These are phyloP conservation scores for Fusarium temperatum DNA, from an alignment of 2,329 filamentous ascomycete species.

Conservation along the genomic window DNA sequence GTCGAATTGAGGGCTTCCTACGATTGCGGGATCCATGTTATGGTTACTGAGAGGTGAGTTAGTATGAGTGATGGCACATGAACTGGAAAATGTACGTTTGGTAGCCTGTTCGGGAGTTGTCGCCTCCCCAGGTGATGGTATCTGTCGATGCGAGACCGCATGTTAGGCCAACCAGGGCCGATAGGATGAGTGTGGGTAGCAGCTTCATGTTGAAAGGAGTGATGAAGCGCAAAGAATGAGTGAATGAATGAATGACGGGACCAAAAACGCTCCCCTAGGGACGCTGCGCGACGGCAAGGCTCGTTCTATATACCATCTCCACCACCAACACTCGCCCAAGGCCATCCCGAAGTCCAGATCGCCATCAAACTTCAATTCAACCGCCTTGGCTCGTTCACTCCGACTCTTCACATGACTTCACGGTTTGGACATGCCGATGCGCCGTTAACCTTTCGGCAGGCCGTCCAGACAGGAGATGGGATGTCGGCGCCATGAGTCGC, in stretches of 20 bases:
- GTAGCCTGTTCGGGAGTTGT: slow-evolving; percentile 63
- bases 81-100: too few species aligned
- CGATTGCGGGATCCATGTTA: slow-evolving; percentile 69
- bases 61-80: too few species aligned
- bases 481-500: slow-evolving; percentile 3
- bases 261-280: neutral
- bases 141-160: slow-evolving; percentile 56
- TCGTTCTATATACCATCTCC: slow-evolving; percentile 18
- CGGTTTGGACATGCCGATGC: neutral
- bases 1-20: slow-evolving; percentile 63
- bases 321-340: neutral
- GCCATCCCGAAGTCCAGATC: neutral
- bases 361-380: neutral
- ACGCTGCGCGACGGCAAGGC: neutral
- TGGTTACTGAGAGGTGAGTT: slow-evolving; percentile 54
- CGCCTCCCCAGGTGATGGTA: slow-evolving; percentile 68
- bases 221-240: neutral
- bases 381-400: neutral
- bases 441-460: slow-evolving; percentile 21
- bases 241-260: slow-evolving; percentile 5
- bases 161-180: slow-evolving; percentile 47
- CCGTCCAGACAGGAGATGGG: neutral
- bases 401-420: neutral
- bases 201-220: slow-evolving; percentile 37
- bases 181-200: slow-evolving; percentile 41